Percentiles rank a stretch among this genome's conserved stretches.
Evolutionary conservation across 768 basidiomycete genomes (phyloP).

Genomic region (Calocera viscosa): DNA sequence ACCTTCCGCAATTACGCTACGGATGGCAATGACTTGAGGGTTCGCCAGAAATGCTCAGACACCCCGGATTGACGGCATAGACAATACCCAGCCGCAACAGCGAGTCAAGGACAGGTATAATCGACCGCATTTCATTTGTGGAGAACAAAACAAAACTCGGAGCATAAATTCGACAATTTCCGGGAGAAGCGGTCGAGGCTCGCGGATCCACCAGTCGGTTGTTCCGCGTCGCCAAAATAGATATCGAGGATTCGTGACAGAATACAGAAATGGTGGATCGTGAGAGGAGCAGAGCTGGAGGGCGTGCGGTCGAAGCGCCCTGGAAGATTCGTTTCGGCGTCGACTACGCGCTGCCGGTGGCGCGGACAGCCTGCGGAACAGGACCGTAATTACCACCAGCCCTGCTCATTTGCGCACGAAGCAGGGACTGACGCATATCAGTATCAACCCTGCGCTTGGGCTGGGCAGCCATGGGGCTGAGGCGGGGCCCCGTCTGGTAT

Average conservation of each 20-base stretch:
- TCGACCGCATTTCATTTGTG: constrained; percentile 8
- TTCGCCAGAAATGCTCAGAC: not conserved
- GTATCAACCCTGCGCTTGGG: not conserved
- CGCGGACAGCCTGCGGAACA: constrained; percentile 7
- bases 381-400: constrained; percentile 8
- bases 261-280: not conserved
- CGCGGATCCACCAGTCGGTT: not conserved
- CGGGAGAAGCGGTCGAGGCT: not conserved
- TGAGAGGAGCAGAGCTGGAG: not conserved
- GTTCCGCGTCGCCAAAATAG: not conserved
- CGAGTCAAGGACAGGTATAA: not conserved
- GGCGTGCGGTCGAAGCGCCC: constrained; percentile 7
- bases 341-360: not conserved
- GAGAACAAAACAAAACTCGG: not conserved
- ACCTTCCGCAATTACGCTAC: not conserved
- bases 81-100: not conserved
- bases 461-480: not conserved
- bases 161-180: constrained; percentile 1
- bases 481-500: not conserved
- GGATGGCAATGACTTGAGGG: no score
- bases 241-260: constrained; percentile 1
- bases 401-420: constrained; percentile 9
- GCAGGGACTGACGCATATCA: constrained; percentile 9
- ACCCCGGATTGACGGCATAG: not conserved
- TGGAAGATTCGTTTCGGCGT: not conserved